Evolutionary conservation across 163 green algal species (phyloP).

Genomic region (Prototheca stagnorum): DNA sequence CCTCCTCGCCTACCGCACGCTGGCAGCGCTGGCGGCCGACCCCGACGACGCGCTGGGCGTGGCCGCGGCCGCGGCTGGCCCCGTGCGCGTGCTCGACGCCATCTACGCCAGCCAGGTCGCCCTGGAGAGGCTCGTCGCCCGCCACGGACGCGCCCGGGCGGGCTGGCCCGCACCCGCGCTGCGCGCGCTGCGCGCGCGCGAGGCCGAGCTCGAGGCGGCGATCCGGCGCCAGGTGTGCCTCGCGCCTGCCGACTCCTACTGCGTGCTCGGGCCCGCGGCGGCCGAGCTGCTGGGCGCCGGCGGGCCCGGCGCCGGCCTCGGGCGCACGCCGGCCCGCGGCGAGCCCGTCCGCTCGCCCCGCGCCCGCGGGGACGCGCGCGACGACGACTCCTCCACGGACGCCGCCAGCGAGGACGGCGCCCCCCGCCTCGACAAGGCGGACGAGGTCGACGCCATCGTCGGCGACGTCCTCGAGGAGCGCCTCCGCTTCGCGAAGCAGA

Average conservation of each 20-base stretch:
- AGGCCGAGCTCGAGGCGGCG: background rate
- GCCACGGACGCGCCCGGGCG: constrained; percentile 23
- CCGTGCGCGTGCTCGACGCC: constrained; percentile 28
- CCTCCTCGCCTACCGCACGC: constrained; percentile 53
- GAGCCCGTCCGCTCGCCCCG: constrained; percentile 26
- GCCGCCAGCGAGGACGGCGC: background rate
- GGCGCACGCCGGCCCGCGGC: constrained; percentile 22
- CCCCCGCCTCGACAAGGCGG: constrained; percentile 11
- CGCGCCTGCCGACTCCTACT: constrained; percentile 9
- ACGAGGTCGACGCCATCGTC: constrained; percentile 22
- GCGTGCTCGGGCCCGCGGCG: constrained; percentile 13
- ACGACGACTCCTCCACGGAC: too few species aligned
- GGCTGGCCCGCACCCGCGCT: constrained; percentile 43
- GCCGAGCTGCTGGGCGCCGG: constrained; percentile 5
- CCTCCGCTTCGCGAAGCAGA: background rate
- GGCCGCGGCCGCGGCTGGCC: constrained; percentile 25
- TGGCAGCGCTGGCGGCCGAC: constrained; percentile 12
- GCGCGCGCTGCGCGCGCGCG: constrained; percentile 28
- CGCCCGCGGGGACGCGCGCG: constrained; percentile 19
- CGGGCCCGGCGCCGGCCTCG: constrained; percentile 24
- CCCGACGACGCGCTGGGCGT: constrained; percentile 38
- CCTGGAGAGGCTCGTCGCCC: constrained; percentile 30
- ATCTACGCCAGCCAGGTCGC: constrained; percentile 24
- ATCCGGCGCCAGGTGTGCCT: constrained; percentile 22
- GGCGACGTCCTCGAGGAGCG: constrained; percentile 2